These are phyloP conservation scores for Obelidium mucronatum DNA, from an alignment of 192 early-diverging fungal species.

Conservation along the genomic window DNA sequence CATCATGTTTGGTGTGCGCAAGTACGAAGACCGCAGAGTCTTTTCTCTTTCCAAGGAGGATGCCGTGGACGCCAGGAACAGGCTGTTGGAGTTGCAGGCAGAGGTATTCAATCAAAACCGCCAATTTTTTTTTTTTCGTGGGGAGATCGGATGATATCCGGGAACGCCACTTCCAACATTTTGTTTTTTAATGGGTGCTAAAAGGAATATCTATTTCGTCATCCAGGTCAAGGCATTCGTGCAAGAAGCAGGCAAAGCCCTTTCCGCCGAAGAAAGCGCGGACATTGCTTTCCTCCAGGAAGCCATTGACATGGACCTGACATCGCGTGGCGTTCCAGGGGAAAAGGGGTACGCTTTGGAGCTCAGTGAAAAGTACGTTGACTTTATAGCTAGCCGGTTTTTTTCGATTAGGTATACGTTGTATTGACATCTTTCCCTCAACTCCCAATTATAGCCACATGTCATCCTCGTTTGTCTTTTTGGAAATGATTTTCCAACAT, in stretches of 20 bases:
- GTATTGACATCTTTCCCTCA: not conserved
- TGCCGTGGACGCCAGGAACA: not conserved
- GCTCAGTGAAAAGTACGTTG: slow-evolving; percentile 24
- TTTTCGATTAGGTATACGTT: not conserved
- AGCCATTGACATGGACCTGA: not conserved
- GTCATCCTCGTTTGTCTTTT: slow-evolving; percentile 4
- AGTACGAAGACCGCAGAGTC: slow-evolving; percentile 10
- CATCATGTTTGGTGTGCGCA: slow-evolving; percentile 17
- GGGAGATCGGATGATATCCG: not conserved
- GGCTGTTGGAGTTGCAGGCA: not conserved
- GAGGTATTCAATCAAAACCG: too few relatives aligned
- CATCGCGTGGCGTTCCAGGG: slow-evolving; percentile 18
- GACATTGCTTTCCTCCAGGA: slow-evolving; percentile 14
- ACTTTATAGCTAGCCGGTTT: not conserved
- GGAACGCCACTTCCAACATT: not conserved
- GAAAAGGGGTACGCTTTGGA: slow-evolving; percentile 34
- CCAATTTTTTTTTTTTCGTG: too few relatives aligned
- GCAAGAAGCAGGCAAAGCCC: not conserved
- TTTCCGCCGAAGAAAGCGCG: not conserved
- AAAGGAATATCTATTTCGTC: not conserved
- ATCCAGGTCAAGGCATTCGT: not conserved
- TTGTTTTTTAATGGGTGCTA: not conserved
- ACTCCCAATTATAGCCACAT: slow-evolving; percentile 30
- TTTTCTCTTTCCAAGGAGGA: slow-evolving; percentile 2
- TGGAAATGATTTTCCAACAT: slow-evolving; percentile 33